Percentiles rank a stretch among this genome's conserved stretches.
Evolutionary conservation across 176 grass and related monocot species (phyloP).

Genomic region (Triticum timopheevii): DNA sequence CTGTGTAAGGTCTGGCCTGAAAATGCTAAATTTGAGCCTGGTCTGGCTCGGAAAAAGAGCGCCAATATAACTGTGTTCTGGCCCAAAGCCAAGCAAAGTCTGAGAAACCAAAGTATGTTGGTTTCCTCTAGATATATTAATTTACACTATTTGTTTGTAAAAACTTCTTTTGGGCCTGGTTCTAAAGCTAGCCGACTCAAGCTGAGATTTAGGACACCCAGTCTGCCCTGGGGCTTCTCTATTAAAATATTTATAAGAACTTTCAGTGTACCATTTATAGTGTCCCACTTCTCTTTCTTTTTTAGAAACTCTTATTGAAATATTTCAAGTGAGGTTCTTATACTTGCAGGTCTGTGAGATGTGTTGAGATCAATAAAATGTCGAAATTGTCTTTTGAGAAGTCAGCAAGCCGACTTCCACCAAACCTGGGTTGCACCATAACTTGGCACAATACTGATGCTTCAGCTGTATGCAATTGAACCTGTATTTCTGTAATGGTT

Average conservation of each 20-base stretch:
- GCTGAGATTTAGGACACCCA: background rate
- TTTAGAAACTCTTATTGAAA: slow-evolving; percentile 2
- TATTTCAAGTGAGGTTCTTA: slow-evolving; percentile 14
- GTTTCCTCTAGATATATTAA: slow-evolving; percentile 14
- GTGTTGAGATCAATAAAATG: slow-evolving; percentile 97
- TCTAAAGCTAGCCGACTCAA: background rate
- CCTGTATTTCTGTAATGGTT: slow-evolving; percentile 20
- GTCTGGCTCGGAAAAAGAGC: background rate
- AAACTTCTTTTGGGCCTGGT: background rate
- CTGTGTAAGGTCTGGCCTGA: background rate
- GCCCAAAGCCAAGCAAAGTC: background rate
- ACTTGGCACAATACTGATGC: slow-evolving; percentile 97
- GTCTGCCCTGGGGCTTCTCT: background rate
- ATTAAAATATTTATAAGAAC: slow-evolving; percentile 4
- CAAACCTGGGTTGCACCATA: slow-evolving; percentile 69
- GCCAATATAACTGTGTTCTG: background rate
- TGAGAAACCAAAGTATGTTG: background rate
- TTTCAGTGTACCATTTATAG: slow-evolving; percentile 10
- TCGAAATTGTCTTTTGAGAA: slow-evolving; percentile 90
- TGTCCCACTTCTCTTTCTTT: background rate
- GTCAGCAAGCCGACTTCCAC: slow-evolving; percentile 73
- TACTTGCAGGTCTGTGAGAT: slow-evolving; percentile 86
- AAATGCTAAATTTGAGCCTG: background rate
- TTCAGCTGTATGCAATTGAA: slow-evolving; percentile 69
- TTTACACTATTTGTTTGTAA: background rate